Base-by-base conservation (phyloP, 2,329 filamentous ascomycete species). In the Sarocladium strictum region DNA sequence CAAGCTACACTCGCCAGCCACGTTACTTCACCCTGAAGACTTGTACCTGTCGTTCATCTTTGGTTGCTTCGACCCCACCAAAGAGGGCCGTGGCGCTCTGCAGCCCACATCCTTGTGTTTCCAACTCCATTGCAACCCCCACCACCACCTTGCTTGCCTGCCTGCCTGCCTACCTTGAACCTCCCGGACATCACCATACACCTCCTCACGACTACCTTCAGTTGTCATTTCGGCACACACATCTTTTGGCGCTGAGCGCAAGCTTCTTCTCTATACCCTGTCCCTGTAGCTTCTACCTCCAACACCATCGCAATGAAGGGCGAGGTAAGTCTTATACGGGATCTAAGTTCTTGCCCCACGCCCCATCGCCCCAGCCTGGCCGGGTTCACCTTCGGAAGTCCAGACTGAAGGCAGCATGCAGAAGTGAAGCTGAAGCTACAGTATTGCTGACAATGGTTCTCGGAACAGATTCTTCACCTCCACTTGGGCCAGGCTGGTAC, bases 401-500 rank as follows among this genome's bases (percentile, higher is more conserved):
- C 4, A 52, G 14, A 21, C 21, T 52, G 27, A 52, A 35, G 23
- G 4, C 14, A 10, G 17, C 11, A 27, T 32, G 6, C 24, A 12
- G 10, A 29, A 21, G 29, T 21, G 17, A 9, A 23, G 6, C 3
- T 21, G 15, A 17, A 33, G n/a, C 29, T 37, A 15, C 47, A 4
- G 21, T 9, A 45, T 17, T 32, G 55, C 56, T 55, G 32, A 57
- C 51, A 38, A 54, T 17, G 17, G n/a, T 19, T 41, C 32, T 55
- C 23, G 9, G 37, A 55, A 54, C 58, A 84, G 81, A 78, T 84
- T 72, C 76, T 84, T 72, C 81, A 84, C 72, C 73, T 84, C 68
- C 81, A 84, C 69, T 70, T 84, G 64, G 81, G 81, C 70, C 81
- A 88, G 78, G 85, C 85, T 74, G 85, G 85, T 74, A 82, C 78